These are phyloP conservation scores for Venturia aucupariae DNA, from an alignment of 2,329 filamentous ascomycete genomes.

Conservation along the genomic window DNA sequence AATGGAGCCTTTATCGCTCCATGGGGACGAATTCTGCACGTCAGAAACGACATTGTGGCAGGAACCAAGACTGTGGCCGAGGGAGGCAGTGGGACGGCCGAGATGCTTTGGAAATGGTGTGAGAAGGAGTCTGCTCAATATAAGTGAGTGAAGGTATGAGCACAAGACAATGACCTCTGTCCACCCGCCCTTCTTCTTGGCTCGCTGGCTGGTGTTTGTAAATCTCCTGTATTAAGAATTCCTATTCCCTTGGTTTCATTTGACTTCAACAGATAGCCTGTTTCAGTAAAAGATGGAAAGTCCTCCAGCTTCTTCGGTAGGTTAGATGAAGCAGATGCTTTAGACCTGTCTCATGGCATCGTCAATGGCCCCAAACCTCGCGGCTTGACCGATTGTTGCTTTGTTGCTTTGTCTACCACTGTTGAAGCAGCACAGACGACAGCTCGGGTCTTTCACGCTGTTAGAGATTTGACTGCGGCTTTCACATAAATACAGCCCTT, in stretches of 20 bases:
- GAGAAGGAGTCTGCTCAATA: conserved; percentile 13
- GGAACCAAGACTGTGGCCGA: conserved; percentile 7
- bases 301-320: neutral
- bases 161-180: neutral
- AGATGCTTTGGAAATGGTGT: conserved; percentile 14
- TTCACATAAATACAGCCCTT: neutral
- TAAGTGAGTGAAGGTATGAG: neutral
- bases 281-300: neutral
- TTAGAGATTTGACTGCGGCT: neutral
- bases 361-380: neutral
- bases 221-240: neutral
- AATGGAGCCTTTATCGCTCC: conserved; percentile 14
- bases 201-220: neutral
- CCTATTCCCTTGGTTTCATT: neutral
- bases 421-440: neutral
- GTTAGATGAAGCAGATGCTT: neutral
- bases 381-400: neutral
- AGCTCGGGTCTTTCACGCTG: neutral
- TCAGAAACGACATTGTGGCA: conserved; percentile 2
- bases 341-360: neutral
- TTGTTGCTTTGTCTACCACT: neutral
- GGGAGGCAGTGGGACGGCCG: conserved; percentile 9
- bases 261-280: neutral
- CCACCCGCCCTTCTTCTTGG: neutral
- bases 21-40: conserved; percentile 13